phyloP scores from a whole-genome alignment of 257 asterid genomes.

The Gynochthodes officinalis region DNA sequence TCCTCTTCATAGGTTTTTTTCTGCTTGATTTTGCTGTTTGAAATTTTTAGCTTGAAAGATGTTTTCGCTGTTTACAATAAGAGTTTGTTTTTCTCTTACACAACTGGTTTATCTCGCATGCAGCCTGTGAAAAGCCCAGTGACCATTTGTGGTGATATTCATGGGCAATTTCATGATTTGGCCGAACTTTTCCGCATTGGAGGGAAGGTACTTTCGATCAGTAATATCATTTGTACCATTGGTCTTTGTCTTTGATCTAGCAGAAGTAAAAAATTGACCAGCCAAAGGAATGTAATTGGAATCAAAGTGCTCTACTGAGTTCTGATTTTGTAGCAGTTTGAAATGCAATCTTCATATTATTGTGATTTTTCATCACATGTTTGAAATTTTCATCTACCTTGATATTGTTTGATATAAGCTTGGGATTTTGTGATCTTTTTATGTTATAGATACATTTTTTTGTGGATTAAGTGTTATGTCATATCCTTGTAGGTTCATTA shows the following conservation, averaged over 20 bases:
- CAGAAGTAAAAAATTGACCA: slow-evolving; percentile 19
- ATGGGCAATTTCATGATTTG: slow-evolving; percentile 94
- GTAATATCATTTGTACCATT: slow-evolving; percentile 2
- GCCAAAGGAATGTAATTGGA: slow-evolving; percentile 19
- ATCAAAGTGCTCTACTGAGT: slow-evolving; percentile 27
- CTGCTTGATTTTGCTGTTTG: neutral
- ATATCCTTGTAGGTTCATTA: neutral
- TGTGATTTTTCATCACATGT: neutral
- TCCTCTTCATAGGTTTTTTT: neutral
- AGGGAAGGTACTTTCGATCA: slow-evolving; percentile 65
- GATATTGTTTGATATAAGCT: no score
- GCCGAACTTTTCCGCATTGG: slow-evolving; percentile 97
- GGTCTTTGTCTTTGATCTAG: slow-evolving; percentile 20
- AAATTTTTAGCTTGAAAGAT: neutral
- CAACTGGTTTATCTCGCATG: slow-evolving; percentile 29
- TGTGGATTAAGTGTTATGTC: neutral
- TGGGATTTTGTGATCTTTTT: neutral
- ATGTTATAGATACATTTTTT: neutral
- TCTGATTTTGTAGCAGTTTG: slow-evolving; percentile 30
- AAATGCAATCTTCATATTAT: neutral
- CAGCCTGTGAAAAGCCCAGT: slow-evolving; percentile 98
- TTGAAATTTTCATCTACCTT: neutral
- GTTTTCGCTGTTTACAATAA: neutral
- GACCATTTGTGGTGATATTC: slow-evolving; percentile 96
- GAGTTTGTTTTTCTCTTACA: neutral